A percentile compares a stretch with the other conserved stretches of the same genome.
These are phyloP conservation scores for Penicillium sp. DNA, from an alignment of 2,329 filamentous ascomycete species.

Conservation along the genomic window DNA sequence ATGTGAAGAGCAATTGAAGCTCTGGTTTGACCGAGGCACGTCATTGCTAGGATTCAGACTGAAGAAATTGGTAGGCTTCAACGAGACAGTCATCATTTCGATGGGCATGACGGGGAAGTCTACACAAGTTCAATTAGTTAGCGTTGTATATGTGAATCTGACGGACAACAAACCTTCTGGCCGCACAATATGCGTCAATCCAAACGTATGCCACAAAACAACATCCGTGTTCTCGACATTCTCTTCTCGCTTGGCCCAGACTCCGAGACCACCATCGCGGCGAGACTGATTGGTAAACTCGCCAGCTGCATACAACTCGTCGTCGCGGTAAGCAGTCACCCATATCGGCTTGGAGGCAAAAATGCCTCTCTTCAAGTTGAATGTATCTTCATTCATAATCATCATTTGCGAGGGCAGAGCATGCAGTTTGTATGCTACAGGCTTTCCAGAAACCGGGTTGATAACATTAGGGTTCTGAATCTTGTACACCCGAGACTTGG, in stretches of 20 bases:
- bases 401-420: slow-evolving; percentile 54
- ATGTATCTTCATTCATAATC: slow-evolving; percentile 49
- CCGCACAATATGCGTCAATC: slow-evolving; percentile 24
- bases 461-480: slow-evolving; percentile 50
- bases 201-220: slow-evolving; percentile 61
- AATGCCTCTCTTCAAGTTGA: slow-evolving; percentile 48
- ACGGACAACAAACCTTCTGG: slow-evolving; percentile 12
- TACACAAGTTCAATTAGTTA: no score
- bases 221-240: slow-evolving; percentile 33
- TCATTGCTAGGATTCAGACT: no score
- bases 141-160: no score
- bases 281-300: slow-evolving; percentile 46
- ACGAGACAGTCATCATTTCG: background rate
- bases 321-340: slow-evolving; percentile 49
- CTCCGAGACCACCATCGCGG: slow-evolving; percentile 40
- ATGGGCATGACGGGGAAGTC: slow-evolving; percentile 1
- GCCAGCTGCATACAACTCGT: slow-evolving; percentile 49
- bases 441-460: slow-evolving; percentile 35
- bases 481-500: slow-evolving; percentile 49
- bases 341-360: slow-evolving; percentile 52
- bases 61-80: background rate
- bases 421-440: slow-evolving; percentile 56
- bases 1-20: no score
- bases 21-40: no score
- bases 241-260: slow-evolving; percentile 34